Evolutionary conservation across 306 rosid species (phyloP).

Genomic region (Prosopis cineraria): DNA sequence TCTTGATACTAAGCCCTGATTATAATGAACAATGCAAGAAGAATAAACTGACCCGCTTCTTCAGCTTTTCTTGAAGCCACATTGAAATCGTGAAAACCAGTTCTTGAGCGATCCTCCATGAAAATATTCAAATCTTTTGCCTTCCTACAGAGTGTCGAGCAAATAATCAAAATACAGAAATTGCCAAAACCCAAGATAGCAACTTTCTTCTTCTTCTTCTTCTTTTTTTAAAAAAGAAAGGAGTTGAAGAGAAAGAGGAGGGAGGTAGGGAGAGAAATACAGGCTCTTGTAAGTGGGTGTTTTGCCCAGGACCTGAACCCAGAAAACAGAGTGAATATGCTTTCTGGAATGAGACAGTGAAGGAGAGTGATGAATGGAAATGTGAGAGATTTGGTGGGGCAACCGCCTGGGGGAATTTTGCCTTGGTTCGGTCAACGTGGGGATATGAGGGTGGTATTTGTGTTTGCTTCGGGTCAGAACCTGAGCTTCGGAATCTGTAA

Average conservation of each 20-base stretch:
- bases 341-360: constrained; percentile 22
- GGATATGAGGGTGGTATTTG: not conserved
- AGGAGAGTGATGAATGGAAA: not conserved
- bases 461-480: constrained; percentile 19
- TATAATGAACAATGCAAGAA: constrained; percentile 5
- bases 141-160: constrained; percentile 27
- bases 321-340: constrained; percentile 12
- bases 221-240: not conserved
- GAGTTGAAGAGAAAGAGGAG: constrained; percentile 18
- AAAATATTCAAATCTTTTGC: constrained; percentile 20
- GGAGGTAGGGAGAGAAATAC: not conserved
- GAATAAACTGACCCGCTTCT: constrained; percentile 67
- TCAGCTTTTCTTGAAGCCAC: constrained; percentile 95
- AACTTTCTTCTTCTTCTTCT: not conserved
- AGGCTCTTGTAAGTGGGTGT: constrained; percentile 25
- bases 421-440: not conserved
- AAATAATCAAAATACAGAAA: constrained; percentile 5
- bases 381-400: constrained; percentile 11
- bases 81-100: constrained; percentile 61
- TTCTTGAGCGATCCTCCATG: constrained; percentile 58
- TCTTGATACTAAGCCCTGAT: not conserved
- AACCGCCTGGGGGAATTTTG: not conserved
- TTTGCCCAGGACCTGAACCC: constrained; percentile 25
- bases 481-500: constrained; percentile 39
- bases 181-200: constrained; percentile 7